A percentile compares a stretch with the other conserved stretches of the same genome.
phyloP scores from a whole-genome alignment of 164 flowering plant genomes.

The Vitis vinifera region DNA sequence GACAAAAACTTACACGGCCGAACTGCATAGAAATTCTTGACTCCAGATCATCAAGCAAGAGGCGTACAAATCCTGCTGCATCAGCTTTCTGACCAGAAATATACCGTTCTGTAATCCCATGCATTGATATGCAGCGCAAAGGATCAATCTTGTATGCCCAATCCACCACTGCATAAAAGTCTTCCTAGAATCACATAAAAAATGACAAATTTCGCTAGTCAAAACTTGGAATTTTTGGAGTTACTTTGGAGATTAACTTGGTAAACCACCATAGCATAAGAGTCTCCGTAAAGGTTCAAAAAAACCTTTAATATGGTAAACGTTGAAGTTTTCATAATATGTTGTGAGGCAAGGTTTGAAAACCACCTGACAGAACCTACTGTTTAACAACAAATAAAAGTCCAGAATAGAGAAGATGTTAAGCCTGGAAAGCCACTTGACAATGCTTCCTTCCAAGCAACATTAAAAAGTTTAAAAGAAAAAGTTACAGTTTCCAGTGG shows the following conservation, averaged over 20 bases:
- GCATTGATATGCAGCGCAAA: constrained; percentile 97
- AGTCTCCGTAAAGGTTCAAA: no score
- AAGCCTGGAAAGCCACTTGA: neutral
- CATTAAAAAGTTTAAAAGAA: neutral
- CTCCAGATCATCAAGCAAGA: constrained; percentile 91
- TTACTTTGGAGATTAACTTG: neutral
- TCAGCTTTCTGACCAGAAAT: constrained; percentile 97
- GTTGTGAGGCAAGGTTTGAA: no score
- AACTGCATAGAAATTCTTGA: constrained; percentile 84
- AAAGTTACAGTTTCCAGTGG: neutral
- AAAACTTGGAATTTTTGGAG: neutral
- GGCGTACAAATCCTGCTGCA: constrained; percentile 98
- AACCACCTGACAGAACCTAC: no score
- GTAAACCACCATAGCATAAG: no score
- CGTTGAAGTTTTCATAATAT: no score
- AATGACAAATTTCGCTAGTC: neutral
- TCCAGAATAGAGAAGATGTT: no score
- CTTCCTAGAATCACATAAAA: constrained; percentile 55
- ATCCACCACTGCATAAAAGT: constrained; percentile 94
- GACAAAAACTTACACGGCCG: constrained; percentile 51
- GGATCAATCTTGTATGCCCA: constrained; percentile 99
- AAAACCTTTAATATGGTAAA: no score
- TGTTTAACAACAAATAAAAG: no score
- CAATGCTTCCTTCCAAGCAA: neutral
- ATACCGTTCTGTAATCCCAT: constrained; percentile 94